Evolutionary conservation across 2,329 filamentous ascomycete species (phyloP), one percentile per base, ranked within the genome.

Genomic region (Diaporthe ampelina): DNA sequence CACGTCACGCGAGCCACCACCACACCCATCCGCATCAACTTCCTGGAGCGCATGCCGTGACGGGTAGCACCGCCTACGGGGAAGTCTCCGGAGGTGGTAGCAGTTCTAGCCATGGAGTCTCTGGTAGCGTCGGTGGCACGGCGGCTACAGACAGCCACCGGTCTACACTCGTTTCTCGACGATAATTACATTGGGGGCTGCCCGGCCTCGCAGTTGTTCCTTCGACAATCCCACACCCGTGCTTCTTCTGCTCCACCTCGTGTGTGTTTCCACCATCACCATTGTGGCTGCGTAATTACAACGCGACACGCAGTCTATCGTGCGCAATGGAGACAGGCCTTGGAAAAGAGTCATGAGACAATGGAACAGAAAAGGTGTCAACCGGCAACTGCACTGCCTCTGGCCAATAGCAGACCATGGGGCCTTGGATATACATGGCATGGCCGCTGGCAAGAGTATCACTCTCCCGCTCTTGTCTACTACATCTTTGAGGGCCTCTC

Each of bases 31-130:
- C 70, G 17, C 72, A 74, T 50, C 74, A 61, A 26, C 57, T 72
- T 35, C 24, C 69, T 26, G 57, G 69, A 2, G 21, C 57, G 40
- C 69, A 74, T 69, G 59, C 68, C 21, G 68, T 69, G 48, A 37
- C 72, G 54, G 63, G 72, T 69, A 58, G 69, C 61, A 74, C 68
- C 26, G n/a, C 74, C 37, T 76, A 76, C 68, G 74, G 74, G 59
- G 74, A 72, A 68, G 40, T 52, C 11, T 48, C 72, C 61, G 74
- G 72, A 19, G 63, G 63, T 48, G 59, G 56, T 72, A 69, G 61
- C 72, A 74, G n/a, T 59, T 58, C 61, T 40, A 68, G 68, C 61
- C 65, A 32, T 17, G 72, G 74, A 58, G 68, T 74, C 37, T 19
- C 43, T 48, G 52, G 73, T 61, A 71, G 69, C 40, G 52, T 69